A percentile compares a stretch with the other conserved stretches of the same genome.
Evolutionary conservation across 345 rosid genomes (phyloP).

Genomic region (Microthlaspi erraticum): DNA sequence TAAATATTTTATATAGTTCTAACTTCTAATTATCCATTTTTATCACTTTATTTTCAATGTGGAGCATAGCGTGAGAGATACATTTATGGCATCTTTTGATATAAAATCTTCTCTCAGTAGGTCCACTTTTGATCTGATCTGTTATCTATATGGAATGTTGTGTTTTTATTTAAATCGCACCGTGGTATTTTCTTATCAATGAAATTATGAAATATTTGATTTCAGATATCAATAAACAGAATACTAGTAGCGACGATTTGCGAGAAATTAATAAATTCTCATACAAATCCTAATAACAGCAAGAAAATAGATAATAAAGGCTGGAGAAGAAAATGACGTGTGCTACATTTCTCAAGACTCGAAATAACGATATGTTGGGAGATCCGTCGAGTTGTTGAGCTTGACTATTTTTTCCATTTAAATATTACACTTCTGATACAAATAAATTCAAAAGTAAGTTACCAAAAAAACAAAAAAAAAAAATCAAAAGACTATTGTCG

Average conservation of each 20-base stretch:
- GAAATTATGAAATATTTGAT: no score
- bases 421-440: not conserved
- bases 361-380: conserved; percentile 20
- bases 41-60: not conserved
- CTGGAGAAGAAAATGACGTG: conserved; percentile 37
- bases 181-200: conserved; percentile 1
- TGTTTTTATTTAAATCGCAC: not conserved
- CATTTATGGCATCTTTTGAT: conserved; percentile 33
- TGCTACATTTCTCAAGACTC: conserved; percentile 22
- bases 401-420: conserved; percentile 13
- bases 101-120: conserved; percentile 9
- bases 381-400: conserved; percentile 27
- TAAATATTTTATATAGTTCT: no score
- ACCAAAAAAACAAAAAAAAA: no score
- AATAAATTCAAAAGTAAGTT: no score
- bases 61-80: conserved; percentile 36
- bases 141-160: conserved; percentile 33
- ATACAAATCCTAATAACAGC: no score
- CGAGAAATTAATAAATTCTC: no score
- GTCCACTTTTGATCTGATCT: conserved; percentile 35
- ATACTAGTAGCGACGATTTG: no score
- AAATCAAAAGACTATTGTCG: conserved; percentile 1
- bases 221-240: no score
- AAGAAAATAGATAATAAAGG: conserved; percentile 20
- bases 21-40: no score